Conservation (phyloP, 495 filamentous ascomycete species). For the Hypoxylon perforatum region DNA sequence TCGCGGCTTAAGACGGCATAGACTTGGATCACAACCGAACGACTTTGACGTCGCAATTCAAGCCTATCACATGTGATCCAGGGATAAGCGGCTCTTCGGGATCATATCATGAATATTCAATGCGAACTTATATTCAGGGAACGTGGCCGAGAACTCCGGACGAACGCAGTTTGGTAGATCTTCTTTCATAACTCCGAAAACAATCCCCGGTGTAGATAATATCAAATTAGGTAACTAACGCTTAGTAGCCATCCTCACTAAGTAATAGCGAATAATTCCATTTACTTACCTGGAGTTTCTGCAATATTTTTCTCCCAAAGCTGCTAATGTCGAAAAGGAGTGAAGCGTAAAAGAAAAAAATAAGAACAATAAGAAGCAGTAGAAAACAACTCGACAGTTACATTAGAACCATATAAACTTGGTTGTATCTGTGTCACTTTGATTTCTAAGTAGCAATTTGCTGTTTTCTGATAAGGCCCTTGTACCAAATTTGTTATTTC, state of each 20-base stretch:
- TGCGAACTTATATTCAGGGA: background rate
- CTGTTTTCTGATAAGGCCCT: slow-evolving; percentile 8
- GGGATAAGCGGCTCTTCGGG: slow-evolving; percentile 15
- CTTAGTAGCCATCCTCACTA: too few species aligned
- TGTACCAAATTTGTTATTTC: slow-evolving; percentile 4
- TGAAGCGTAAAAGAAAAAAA: background rate
- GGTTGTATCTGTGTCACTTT: background rate
- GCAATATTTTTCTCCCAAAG: background rate
- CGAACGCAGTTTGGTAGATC: slow-evolving; percentile 6
- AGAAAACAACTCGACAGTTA: background rate
- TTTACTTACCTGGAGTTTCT: too few species aligned
- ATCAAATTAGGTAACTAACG: slow-evolving; percentile 5
- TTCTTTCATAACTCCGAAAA: slow-evolving; percentile 5
- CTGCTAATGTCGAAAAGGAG: background rate
- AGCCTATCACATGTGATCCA: slow-evolving; percentile 21
- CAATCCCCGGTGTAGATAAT: slow-evolving; percentile 7
- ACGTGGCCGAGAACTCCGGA: slow-evolving; percentile 1
- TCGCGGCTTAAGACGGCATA: slow-evolving; percentile 32
- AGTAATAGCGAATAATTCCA: too few species aligned
- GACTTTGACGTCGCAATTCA: background rate
- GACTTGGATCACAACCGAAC: background rate
- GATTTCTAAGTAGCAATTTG: background rate
- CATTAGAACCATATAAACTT: background rate
- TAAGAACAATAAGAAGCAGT: too few species aligned
- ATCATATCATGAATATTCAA: slow-evolving; percentile 6